These are phyloP conservation scores for Giardia duodenalis DNA, from an alignment of 208 protist genomes.

Conservation along the genomic window DNA sequence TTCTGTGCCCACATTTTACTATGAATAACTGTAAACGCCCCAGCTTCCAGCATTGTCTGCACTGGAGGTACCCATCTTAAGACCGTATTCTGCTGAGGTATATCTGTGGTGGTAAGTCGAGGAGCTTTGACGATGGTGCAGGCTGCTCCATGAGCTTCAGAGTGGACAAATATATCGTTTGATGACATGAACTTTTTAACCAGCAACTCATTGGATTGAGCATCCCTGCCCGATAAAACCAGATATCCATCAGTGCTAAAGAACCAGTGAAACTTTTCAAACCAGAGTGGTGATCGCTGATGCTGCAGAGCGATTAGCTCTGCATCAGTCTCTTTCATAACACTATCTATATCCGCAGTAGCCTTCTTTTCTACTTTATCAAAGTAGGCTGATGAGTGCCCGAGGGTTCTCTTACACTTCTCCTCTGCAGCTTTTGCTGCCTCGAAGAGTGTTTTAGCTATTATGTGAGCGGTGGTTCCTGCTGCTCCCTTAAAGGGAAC, in stretches of 20 bases:
- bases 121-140: constrained; percentile 71
- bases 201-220: constrained; percentile 80
- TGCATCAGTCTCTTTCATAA: neutral
- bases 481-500: neutral
- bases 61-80: constrained; percentile 44
- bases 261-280: constrained; percentile 93
- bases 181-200: constrained; percentile 49
- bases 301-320: neutral
- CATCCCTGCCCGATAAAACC: constrained; percentile 71
- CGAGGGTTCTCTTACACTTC: neutral
- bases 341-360: neutral
- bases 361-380: neutral
- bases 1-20: constrained; percentile 76
- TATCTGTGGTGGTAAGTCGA: neutral
- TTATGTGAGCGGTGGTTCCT: neutral
- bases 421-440: neutral
- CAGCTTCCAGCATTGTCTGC: constrained; percentile 64
- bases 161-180: constrained; percentile 83
- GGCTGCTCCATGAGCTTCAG: constrained; percentile 72
- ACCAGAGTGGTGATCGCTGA: constrained; percentile 67
- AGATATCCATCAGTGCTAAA: constrained; percentile 77
- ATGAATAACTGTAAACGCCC: constrained; percentile 65
- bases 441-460: neutral
- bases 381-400: neutral
- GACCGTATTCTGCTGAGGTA: neutral